Base-by-base conservation (phyloP, 495 filamentous ascomycete genomes). In the Echria macrotheca region DNA sequence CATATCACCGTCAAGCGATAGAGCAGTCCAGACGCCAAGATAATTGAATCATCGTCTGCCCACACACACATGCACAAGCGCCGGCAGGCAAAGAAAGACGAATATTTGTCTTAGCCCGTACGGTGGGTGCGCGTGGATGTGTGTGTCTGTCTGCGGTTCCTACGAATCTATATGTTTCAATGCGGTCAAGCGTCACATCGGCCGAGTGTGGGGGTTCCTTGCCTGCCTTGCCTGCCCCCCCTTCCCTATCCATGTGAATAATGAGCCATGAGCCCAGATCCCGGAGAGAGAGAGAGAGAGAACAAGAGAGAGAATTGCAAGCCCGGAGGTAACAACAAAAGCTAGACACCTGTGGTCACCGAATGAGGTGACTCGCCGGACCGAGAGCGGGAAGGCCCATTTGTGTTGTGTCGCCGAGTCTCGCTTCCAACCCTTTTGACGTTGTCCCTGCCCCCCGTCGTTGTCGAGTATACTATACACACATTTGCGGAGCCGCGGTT, bases 1-100 rank as follows among this genome's bases (percentile, higher is more conserved):
- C 44, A 46, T 46, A 46, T 46, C 44, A 46, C 29, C 44, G 44
- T 35, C 44, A n/a, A 46, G 44, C 21, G 44, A 46, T 44, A 28
- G n/a, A 41, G 18, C n/a, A 10, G 37, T 14, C n/a, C 7, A 28
- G 40, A 22, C 40, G n/a, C n/a, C n/a, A n/a, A n/a, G n/a, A n/a
- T n/a, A n/a, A n/a, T n/a, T n/a, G n/a, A n/a, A n/a, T n/a, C n/a
- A n/a, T n/a, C n/a, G n/a, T n/a, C n/a, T n/a, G n/a, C n/a, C n/a
- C n/a, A n/a, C n/a, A n/a, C n/a, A n/a, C n/a, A n/a, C n/a, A n/a
- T n/a, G n/a, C n/a, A n/a, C n/a, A n/a, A n/a, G n/a, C n/a, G n/a
- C n/a, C n/a, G n/a, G n/a, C n/a, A n/a, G n/a, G n/a, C n/a, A n/a
- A n/a, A n/a, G n/a, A n/a, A n/a, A n/a, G n/a, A n/a, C n/a, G n/a